Evolutionary conservation across 805 yeast genomes (phyloP), one percentile per base, ranked within the genome.

Genomic region (Teunomyces tritomae): DNA sequence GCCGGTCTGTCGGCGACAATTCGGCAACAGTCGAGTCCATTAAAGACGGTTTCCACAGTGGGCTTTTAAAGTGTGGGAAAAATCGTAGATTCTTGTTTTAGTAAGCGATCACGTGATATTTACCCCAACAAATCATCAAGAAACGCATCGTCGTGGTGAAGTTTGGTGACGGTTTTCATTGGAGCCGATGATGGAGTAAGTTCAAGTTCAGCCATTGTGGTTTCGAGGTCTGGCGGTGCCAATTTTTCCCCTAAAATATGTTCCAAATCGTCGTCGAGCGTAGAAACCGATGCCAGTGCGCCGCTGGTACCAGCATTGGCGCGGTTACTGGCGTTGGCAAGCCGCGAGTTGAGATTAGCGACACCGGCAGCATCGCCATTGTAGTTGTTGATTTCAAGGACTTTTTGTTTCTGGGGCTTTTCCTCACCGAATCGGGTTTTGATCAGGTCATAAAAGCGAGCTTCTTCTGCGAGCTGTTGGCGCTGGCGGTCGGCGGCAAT

Each of bases 381-480:
- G 36, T 59, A 55, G 45, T 68, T 73, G 51, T 73, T 65, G 49
- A 73, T 61, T 39, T 71, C 76, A 8, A 71, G 49, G 1, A 71
- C 65, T 35, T 61, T 52, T 14, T 62, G 29, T 7, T 40, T 29
- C 6, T 28, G 30, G 33, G 36, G 30, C 8, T 17, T 13, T 8
- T 37, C 33, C 17, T 45, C 14, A 47, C 33, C 39, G 46, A 69
- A 70, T 46, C 56, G 66, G 27, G 39, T 44, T 46, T 62, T 65
- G 40, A 73, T 60, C 41, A 63, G 63, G 30, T 57, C 53, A 39
- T 61, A 64, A 28, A 71, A 60, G 29, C 51, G 54, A 10, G 58
- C 57, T 43, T 65, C 65, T 33, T 65, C 59, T 8, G 60, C 61
- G 50, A 59, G 61, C 10, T 47, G 50, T 4, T 53, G 50, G 13